Conservation (phyloP, 257 asterid genomes). For the Prunella vulgaris region DNA sequence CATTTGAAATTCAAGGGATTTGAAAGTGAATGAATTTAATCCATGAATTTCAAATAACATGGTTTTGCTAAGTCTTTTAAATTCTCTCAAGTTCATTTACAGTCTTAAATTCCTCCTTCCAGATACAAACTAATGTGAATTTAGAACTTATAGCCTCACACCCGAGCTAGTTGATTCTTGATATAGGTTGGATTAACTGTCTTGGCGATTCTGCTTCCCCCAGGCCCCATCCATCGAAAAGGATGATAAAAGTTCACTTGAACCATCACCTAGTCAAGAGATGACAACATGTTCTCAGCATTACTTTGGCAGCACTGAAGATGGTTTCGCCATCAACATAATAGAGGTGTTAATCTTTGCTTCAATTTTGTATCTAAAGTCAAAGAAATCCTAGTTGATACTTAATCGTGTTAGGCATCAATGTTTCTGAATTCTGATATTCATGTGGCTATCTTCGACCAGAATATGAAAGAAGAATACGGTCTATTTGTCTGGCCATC, state of each 20-base stretch:
- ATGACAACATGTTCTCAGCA: slow-evolving; percentile 62
- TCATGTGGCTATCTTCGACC: slow-evolving; percentile 14
- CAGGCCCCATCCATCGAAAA: slow-evolving; percentile 23
- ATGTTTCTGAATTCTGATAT: slow-evolving; percentile 6
- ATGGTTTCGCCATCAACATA: slow-evolving; percentile 57
- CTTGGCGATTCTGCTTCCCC: slow-evolving; percentile 19
- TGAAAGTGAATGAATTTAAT: too few species aligned
- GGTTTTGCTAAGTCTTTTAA: too few species aligned
- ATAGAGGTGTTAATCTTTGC: slow-evolving; percentile 43
- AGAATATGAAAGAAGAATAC: slow-evolving; percentile 94
- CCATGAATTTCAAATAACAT: too few species aligned
- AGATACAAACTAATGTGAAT: background rate
- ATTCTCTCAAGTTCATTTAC: too few species aligned
- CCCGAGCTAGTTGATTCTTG: background rate
- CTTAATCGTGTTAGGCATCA: background rate
- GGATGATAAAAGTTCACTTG: slow-evolving; percentile 17
- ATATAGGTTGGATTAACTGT: slow-evolving; percentile 12
- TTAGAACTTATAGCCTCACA: background rate
- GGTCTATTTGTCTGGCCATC: slow-evolving; percentile 96
- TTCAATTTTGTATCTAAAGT: background rate
- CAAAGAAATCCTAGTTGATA: background rate
- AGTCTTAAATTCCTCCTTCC: too few species aligned
- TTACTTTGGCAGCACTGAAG: slow-evolving; percentile 40
- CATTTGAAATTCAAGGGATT: too few species aligned
- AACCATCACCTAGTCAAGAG: slow-evolving; percentile 26